Conservation (phyloP, 768 basidiomycete genomes). For the Pleurotus citrinopileatus region DNA sequence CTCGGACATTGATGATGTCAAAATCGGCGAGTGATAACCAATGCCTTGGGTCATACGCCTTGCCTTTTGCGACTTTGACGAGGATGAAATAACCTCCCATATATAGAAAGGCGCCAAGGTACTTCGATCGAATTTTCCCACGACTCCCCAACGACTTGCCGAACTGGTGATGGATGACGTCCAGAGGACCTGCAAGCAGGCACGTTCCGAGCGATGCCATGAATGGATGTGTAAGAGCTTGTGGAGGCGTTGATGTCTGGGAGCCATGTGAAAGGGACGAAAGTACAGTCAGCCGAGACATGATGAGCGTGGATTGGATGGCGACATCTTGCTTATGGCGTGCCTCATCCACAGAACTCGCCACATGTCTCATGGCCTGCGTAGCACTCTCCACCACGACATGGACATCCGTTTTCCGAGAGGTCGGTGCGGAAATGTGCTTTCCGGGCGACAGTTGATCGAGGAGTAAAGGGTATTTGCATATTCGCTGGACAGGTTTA, state of each 20-base stretch:
- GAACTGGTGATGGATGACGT: conserved; percentile 75
- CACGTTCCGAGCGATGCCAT: conserved; percentile 76
- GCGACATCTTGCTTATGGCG: conserved; percentile 62
- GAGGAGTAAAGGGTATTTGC: conserved; percentile 91
- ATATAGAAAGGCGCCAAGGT: conserved; percentile 89
- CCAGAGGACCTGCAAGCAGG: conserved; percentile 79
- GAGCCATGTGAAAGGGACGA: conserved; percentile 21
- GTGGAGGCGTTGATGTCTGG: conserved; percentile 27
- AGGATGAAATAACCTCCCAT: conserved; percentile 81
- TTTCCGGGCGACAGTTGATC: conserved; percentile 56
- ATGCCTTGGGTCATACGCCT: conserved; percentile 80
- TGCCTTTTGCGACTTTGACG: conserved; percentile 81
- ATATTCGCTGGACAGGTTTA: conserved; percentile 95
- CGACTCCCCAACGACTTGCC: conserved; percentile 38
- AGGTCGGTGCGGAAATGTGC: conserved; percentile 1
- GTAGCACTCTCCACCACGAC: conserved; percentile 51
- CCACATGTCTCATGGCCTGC: conserved; percentile 73
- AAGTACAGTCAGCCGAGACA: conserved; percentile 55
- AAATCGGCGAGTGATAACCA: conserved; percentile 83
- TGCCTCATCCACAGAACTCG: conserved; percentile 79
- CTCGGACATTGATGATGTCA: conserved; percentile 63
- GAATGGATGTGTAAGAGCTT: conserved; percentile 50
- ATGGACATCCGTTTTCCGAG: conserved; percentile 31
- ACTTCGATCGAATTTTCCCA: conserved; percentile 71
- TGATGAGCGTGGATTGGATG: conserved; percentile 64